A percentile compares a stretch with the other conserved stretches of the same genome.
phyloP scores from a whole-genome alignment of 1,284 basidiomycete species.

The Takashimella koratensis region DNA sequence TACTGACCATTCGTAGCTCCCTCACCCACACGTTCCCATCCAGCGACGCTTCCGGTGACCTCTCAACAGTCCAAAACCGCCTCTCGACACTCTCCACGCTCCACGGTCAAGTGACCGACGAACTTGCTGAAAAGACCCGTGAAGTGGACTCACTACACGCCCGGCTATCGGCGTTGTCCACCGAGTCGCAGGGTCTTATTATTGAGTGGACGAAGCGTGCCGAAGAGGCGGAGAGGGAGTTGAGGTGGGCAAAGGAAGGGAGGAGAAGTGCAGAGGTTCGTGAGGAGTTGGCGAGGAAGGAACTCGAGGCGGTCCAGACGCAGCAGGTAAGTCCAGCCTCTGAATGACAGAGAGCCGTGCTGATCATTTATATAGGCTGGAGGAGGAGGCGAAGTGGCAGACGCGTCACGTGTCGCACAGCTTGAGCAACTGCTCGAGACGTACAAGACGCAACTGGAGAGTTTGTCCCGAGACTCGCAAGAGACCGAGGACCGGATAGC shows the following conservation, averaged over 20 bases:
- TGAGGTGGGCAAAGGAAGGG: conserved; percentile 44
- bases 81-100: conserved; percentile 35
- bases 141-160: conserved; percentile 28
- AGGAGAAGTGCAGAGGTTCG: conserved; percentile 35
- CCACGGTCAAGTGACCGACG: conserved; percentile 28
- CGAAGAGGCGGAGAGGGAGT: conserved; percentile 36
- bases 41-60: conserved; percentile 15
- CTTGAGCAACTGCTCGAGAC: conserved; percentile 31
- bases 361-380: too few relatives aligned
- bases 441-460: conserved; percentile 35
- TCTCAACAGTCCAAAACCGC: conserved; percentile 29
- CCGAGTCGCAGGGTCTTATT: conserved; percentile 21
- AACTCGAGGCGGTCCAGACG: conserved; percentile 25
- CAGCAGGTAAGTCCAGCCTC: background rate
- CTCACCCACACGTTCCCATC: conserved; percentile 37
- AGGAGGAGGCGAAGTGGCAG: conserved; percentile 13
- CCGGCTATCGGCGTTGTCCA: conserved; percentile 27
- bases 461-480: conserved; percentile 30
- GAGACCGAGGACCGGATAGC: conserved; percentile 33
- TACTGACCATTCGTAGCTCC: conserved; percentile 21
- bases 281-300: conserved; percentile 33
- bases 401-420: conserved; percentile 17
- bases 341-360: too few relatives aligned
- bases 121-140: conserved; percentile 30
- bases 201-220: conserved; percentile 24